Conservation (phyloP, 257 asterid genomes). For the Echites panduratus region DNA sequence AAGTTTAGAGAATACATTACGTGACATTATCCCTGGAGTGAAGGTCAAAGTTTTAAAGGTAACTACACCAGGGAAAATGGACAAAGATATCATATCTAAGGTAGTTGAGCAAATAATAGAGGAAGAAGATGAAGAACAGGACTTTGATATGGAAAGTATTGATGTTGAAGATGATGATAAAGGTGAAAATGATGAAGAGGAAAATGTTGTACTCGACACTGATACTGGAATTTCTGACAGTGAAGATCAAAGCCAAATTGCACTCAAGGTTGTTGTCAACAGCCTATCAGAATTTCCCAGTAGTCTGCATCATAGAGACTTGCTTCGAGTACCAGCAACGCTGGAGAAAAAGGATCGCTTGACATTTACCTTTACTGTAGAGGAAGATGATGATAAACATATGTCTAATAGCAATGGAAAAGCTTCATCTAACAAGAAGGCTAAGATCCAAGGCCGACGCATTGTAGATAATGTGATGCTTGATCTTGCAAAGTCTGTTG, state of each 20-base stretch:
- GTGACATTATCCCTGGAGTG: conserved; percentile 91
- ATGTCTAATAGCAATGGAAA: conserved; percentile 40
- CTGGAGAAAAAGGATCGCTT: conserved; percentile 53
- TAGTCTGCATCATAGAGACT: conserved; percentile 38
- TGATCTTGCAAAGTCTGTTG: conserved; percentile 80
- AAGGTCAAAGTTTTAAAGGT: conserved; percentile 85
- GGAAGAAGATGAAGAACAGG: conserved; percentile 57
- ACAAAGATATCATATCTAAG: conserved; percentile 72
- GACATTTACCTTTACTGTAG: conserved; percentile 76
- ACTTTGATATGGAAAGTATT: conserved; percentile 22
- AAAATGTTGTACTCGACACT: conserved; percentile 43
- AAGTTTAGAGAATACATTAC: conserved; percentile 60
- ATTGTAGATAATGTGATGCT: conserved; percentile 64
- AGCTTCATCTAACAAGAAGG: conserved; percentile 48
- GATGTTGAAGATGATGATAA: conserved; percentile 25
- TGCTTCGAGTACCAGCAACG: conserved; percentile 87
- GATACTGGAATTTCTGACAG: conserved; percentile 42
- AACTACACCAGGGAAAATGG: conserved; percentile 66
- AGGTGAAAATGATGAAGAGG: conserved; percentile 28
- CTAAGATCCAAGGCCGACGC: conserved; percentile 53
- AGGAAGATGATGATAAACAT: conserved; percentile 51
- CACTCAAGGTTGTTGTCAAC: conserved; percentile 68
- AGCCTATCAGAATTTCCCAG: conserved; percentile 42
- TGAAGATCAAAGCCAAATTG: conserved; percentile 55
- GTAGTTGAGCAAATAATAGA: conserved; percentile 83